phyloP scores from a whole-genome alignment of 768 basidiomycete species.

The Suillus bovinus region DNA sequence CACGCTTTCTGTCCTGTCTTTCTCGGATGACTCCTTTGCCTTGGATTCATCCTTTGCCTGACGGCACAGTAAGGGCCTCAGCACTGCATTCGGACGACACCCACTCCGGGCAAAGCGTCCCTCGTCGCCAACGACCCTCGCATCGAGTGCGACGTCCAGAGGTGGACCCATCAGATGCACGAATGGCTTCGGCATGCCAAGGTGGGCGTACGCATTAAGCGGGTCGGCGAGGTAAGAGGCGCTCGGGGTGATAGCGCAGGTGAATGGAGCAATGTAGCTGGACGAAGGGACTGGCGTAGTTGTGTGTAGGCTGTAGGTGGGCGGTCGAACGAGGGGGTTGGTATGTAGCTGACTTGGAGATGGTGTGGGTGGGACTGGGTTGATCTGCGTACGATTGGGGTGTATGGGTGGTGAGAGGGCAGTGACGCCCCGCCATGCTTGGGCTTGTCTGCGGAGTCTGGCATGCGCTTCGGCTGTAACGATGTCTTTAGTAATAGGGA shows the following conservation, averaged over 20 bases:
- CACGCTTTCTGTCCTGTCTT: conserved; percentile 15
- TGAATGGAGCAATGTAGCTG: conserved; percentile 62
- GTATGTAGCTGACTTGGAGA: conserved; percentile 16
- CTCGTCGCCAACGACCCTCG: conserved; percentile 67
- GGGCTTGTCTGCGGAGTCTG: conserved; percentile 57
- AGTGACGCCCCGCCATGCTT: conserved; percentile 68
- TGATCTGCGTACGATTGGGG: conserved; percentile 32
- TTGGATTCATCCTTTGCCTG: conserved; percentile 15
- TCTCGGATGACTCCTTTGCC: conserved; percentile 10
- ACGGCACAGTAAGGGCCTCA: conserved; percentile 44
- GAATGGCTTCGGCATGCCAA: conserved; percentile 81
- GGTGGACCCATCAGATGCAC: conserved; percentile 81
- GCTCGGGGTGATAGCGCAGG: conserved; percentile 63
- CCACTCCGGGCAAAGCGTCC: conserved; percentile 58
- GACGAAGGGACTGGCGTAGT: conserved; percentile 54
- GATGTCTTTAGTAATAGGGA: conserved; percentile 48
- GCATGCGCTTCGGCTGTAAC: conserved; percentile 44
- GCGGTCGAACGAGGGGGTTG: conserved; percentile 50
- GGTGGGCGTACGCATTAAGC: conserved; percentile 81
- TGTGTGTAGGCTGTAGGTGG: conserved; percentile 66
- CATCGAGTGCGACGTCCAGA: conserved; percentile 77
- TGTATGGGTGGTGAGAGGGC: conserved; percentile 40
- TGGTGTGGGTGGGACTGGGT: conserved; percentile 28
- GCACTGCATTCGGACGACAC: conserved; percentile 51
- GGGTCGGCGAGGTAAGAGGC: conserved; percentile 74